Percentiles rank a stretch among this genome's conserved stretches.
These are phyloP conservation scores for Ceratocystis variospora DNA, from an alignment of 2,329 filamentous ascomycete species.

Conservation along the genomic window DNA sequence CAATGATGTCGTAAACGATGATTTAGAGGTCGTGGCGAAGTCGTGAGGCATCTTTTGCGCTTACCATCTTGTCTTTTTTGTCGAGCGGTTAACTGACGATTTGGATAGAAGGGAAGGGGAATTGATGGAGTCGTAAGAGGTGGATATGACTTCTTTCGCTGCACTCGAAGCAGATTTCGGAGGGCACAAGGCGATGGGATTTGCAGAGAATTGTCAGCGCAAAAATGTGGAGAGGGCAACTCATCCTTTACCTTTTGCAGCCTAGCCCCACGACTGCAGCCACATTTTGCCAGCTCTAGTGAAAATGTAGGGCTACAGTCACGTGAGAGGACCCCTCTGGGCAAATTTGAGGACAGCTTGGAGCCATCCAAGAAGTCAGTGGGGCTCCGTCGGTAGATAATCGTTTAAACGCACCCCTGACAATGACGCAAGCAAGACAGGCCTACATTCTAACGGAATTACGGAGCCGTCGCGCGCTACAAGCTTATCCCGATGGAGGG, in stretches of 20 bases:
- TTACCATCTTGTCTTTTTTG: conserved; percentile 52
- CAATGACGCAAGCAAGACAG: neutral
- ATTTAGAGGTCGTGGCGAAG: conserved; percentile 1
- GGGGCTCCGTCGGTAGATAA: neutral
- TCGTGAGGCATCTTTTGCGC: conserved; percentile 25
- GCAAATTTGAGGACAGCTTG: neutral
- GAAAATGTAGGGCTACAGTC: conserved; percentile 14
- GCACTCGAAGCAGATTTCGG: conserved; percentile 16
- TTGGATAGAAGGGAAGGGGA: conserved; percentile 18
- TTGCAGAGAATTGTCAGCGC: conserved; percentile 13
- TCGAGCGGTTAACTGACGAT: conserved; percentile 19
- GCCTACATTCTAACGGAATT: neutral
- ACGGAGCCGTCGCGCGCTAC: neutral
- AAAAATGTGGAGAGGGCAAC: conserved; percentile 16
- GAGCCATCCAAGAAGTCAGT: neutral
- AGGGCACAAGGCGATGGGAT: conserved; percentile 18
- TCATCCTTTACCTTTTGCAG: conserved; percentile 10
- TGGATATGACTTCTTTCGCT: conserved; percentile 19
- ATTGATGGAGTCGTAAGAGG: conserved; percentile 18
- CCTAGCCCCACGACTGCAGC: conserved; percentile 7
- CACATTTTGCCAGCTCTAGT: conserved; percentile 12
- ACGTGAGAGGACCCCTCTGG: neutral
- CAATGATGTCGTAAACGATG: conserved; percentile 7
- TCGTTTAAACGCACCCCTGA: neutral
- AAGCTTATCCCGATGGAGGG: neutral